Evolutionary conservation across 2,329 filamentous ascomycete genomes (phyloP).

Genomic region (Botrytis aclada): DNA sequence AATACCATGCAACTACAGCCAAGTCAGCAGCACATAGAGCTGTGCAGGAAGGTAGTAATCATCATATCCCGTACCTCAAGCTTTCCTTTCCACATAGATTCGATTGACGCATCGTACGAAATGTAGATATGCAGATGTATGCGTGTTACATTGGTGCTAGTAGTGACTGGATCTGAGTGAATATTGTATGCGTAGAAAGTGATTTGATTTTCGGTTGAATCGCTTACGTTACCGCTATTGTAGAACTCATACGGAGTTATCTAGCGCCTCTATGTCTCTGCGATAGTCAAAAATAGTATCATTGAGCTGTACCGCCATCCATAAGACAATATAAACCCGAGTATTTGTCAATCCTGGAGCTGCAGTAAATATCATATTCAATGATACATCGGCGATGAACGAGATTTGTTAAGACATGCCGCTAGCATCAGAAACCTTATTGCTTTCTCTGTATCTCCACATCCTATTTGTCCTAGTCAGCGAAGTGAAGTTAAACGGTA

Average conservation of each 20-base stretch:
- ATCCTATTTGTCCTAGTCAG: background rate
- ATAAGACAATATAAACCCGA: background rate
- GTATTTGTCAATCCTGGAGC: fast-evolving
- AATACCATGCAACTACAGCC: background rate
- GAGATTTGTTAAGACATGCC: background rate
- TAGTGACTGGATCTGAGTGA: background rate
- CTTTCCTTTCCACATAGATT: background rate
- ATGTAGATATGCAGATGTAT: background rate
- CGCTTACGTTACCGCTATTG: background rate
- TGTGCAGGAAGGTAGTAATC: background rate
- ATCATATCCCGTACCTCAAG: no score
- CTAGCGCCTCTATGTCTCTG: background rate
- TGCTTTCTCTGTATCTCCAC: background rate
- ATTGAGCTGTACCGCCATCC: background rate
- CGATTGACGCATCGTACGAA: background rate
- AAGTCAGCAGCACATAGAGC: fast-evolving
- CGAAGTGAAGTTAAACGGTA: background rate
- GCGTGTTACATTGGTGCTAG: background rate
- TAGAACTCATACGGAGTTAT: background rate
- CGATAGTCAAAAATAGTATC: background rate
- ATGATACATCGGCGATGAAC: background rate
- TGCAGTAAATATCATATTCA: background rate
- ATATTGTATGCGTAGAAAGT: background rate
- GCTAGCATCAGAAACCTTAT: background rate
- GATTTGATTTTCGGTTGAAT: no score